These are phyloP conservation scores for Fomitopsis betulina DNA, from an alignment of 1,284 basidiomycete genomes.

Conservation along the genomic window DNA sequence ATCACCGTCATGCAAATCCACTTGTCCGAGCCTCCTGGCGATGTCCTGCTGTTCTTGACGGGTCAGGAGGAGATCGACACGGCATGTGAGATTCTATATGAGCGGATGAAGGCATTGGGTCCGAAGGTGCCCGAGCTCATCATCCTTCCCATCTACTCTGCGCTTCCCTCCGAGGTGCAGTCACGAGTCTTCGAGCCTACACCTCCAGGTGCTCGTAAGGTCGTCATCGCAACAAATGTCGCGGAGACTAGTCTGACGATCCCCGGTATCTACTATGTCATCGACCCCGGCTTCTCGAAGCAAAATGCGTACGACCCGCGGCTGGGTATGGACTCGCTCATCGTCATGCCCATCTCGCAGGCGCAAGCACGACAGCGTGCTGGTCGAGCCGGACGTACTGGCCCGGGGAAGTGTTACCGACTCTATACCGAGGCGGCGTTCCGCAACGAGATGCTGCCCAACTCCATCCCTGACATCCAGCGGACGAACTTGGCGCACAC, in stretches of 20 bases:
- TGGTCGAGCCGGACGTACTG: slow-evolving; percentile 95
- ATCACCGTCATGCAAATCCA: slow-evolving; percentile 99
- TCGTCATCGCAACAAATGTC: slow-evolving; percentile 98
- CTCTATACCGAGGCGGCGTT: slow-evolving; percentile 97
- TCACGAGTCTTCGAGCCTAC: slow-evolving; percentile 95
- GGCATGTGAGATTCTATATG: slow-evolving; percentile 92
- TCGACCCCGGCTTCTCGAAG: slow-evolving; percentile 98
- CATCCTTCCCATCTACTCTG: slow-evolving; percentile 97
- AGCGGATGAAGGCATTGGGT: slow-evolving; percentile 97
- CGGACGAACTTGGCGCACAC: slow-evolving; percentile 91
- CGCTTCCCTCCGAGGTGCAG: slow-evolving; percentile 96
- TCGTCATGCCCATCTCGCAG: slow-evolving; percentile 99
- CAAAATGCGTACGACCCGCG: slow-evolving; percentile 98
- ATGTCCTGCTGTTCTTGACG: slow-evolving; percentile 95
- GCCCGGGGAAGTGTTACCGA: slow-evolving; percentile 97
- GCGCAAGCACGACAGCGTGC: slow-evolving; percentile 95
- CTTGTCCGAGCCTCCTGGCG: slow-evolving; percentile 95
- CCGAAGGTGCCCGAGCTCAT: slow-evolving; percentile 96
- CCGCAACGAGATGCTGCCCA: slow-evolving; percentile 98
- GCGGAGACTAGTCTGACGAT: slow-evolving; percentile 99
- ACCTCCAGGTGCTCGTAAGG: slow-evolving; percentile 95
- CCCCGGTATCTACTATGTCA: slow-evolving; percentile 97
- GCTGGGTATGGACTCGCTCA: slow-evolving; percentile 97
- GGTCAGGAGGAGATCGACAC: slow-evolving; percentile 99
- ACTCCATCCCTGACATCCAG: slow-evolving; percentile 96